Conservation (phyloP, 2,329 filamentous ascomycete genomes). For the Phyllosticta citribraziliensis region DNA sequence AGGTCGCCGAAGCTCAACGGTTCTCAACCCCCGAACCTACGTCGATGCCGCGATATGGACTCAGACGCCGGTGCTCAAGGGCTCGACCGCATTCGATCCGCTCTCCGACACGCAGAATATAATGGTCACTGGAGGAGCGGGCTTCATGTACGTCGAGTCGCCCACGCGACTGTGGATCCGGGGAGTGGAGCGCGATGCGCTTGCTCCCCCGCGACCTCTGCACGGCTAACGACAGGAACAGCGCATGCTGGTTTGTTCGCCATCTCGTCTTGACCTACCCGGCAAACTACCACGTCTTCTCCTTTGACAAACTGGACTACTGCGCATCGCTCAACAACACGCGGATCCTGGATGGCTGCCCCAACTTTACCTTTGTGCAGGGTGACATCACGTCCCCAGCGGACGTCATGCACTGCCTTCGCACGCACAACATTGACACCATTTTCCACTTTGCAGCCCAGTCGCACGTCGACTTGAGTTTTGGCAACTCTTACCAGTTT, state of each 20-base stretch:
- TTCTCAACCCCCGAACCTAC: conserved; percentile 33
- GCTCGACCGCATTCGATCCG: conserved; percentile 61
- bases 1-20: conserved; percentile 20
- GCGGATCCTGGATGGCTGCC: conserved; percentile 52
- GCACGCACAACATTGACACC: conserved; percentile 64
- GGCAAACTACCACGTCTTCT: conserved; percentile 65
- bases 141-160: conserved; percentile 60
- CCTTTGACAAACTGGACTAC: conserved; percentile 78
- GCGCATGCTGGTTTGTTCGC: conserved; percentile 73
- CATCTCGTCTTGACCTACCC: conserved; percentile 68
- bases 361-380: conserved; percentile 71
- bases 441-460: conserved; percentile 81
- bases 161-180: background rate
- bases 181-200: conserved; percentile 4
- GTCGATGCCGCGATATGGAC: conserved; percentile 58
- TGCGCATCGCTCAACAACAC: conserved; percentile 75
- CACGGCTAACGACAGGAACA: conserved; percentile 23
- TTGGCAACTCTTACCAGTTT: conserved; percentile 73
- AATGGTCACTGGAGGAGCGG: conserved; percentile 73
- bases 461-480: conserved; percentile 73
- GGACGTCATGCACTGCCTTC: conserved; percentile 61
- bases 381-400: conserved; percentile 65
- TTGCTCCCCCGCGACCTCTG: background rate
- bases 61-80: conserved; percentile 58
- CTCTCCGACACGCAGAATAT: conserved; percentile 65